A percentile compares a stretch with the other conserved stretches of the same genome.
Evolutionary conservation across 106 monocot species (phyloP).

Genomic region (Platanthera zijinensis): DNA sequence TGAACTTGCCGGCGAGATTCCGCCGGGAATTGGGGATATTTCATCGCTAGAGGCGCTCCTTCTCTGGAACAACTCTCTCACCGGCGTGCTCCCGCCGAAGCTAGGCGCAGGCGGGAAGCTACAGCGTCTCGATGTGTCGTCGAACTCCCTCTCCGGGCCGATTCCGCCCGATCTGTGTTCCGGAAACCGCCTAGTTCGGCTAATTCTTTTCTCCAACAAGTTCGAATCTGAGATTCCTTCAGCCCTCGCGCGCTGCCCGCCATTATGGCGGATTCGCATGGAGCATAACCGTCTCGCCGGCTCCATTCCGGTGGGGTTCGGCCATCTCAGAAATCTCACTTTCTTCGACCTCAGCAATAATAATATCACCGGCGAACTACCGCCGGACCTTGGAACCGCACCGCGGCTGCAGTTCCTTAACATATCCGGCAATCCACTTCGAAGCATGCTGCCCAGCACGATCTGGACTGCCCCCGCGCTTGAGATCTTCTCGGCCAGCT

Average conservation of each 20-base stretch:
- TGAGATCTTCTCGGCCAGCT: slow-evolving; percentile 64
- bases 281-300: slow-evolving; percentile 57
- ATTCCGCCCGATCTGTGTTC: slow-evolving; percentile 55
- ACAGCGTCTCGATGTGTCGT: slow-evolving; percentile 78
- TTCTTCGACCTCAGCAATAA: slow-evolving; percentile 82
- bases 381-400: slow-evolving; percentile 41
- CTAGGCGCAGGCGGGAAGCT: slow-evolving; percentile 54
- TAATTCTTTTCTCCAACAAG: slow-evolving; percentile 84
- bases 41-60: slow-evolving; percentile 48
- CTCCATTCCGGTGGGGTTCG: slow-evolving; percentile 68
- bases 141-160: slow-evolving; percentile 64
- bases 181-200: slow-evolving; percentile 62
- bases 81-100: slow-evolving; percentile 50
- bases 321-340: slow-evolving; percentile 64
- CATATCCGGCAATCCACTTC: slow-evolving; percentile 55
- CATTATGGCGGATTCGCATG: slow-evolving; percentile 70
- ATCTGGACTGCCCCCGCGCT: slow-evolving; percentile 48
- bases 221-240: slow-evolving; percentile 58
- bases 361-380: slow-evolving; percentile 53
- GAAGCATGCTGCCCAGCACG: slow-evolving; percentile 27
- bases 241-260: slow-evolving; percentile 47
- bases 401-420: slow-evolving; percentile 59
- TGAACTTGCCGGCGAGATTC: slow-evolving; percentile 56
- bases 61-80: slow-evolving; percentile 92
- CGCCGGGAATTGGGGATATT: slow-evolving; percentile 48